Evolutionary conservation across 768 basidiomycete genomes (phyloP).

Genomic region (Cystobasidium onofrii): DNA sequence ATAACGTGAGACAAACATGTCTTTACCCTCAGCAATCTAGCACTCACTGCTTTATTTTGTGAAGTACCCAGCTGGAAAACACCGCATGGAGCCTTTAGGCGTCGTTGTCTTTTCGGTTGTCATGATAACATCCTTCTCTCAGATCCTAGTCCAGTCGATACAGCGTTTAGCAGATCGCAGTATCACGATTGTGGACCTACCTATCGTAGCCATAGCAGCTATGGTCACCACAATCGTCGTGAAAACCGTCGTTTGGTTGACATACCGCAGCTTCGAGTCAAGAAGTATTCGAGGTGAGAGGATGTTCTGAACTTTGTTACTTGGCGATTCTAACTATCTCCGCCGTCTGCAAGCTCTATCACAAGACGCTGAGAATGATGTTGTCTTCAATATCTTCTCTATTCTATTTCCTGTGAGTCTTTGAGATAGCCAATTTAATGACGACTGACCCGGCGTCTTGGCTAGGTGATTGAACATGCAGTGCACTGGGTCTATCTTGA

Average conservation of each 20-base stretch:
- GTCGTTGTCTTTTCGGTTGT: conserved; percentile 48
- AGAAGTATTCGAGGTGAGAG: conserved; percentile 9
- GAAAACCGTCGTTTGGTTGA: conserved; percentile 44
- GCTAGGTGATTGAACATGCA: conserved; percentile 42
- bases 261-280: conserved; percentile 20
- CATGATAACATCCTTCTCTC: conserved; percentile 45
- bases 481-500: conserved; percentile 45
- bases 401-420: conserved; percentile 45
- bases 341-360: too few relatives aligned
- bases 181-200: conserved; percentile 39
- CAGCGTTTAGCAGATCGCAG: conserved; percentile 40
- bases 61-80: conserved; percentile 46
- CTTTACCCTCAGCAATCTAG: too few relatives aligned
- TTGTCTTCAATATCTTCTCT: conserved; percentile 48
- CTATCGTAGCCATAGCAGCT: conserved; percentile 16
- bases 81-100: conserved; percentile 47
- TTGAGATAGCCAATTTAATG: too few relatives aligned
- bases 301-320: too few relatives aligned
- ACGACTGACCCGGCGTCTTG: background rate
- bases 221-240: conserved; percentile 48
- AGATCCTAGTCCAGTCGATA: conserved; percentile 49
- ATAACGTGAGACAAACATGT: conserved; percentile 17
- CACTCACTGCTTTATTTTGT: too few relatives aligned
- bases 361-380: conserved; percentile 49
- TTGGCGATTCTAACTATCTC: conserved; percentile 38